Percentiles rank a stretch among this genome's conserved stretches.
Evolutionary conservation across 176 grass and related monocot genomes (phyloP).

Genomic region (Oryza brachyantha): DNA sequence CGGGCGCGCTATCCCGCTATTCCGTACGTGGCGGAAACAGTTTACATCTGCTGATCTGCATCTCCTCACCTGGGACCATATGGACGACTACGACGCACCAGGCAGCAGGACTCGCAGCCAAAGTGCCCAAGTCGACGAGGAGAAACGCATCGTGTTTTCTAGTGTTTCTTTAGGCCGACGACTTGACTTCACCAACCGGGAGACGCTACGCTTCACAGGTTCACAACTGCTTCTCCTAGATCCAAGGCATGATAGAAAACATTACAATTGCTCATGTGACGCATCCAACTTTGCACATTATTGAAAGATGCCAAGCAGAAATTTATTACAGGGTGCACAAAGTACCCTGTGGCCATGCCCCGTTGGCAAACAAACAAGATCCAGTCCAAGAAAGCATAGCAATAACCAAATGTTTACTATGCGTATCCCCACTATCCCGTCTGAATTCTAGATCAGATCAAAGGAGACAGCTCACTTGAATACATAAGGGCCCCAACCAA

Average conservation of each 20-base stretch:
- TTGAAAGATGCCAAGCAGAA: not conserved
- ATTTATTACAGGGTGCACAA: slow-evolving; percentile 14
- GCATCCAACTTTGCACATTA: not conserved
- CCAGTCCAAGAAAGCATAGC: slow-evolving; percentile 13
- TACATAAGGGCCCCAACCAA: slow-evolving; percentile 15
- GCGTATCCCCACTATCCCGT: not conserved
- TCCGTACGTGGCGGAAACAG: too few species aligned
- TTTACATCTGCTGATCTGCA: too few species aligned
- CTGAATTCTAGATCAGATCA: slow-evolving; percentile 1
- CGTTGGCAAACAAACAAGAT: not conserved
- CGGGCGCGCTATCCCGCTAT: too few species aligned
- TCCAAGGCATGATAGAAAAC: not conserved
- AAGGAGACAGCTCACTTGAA: slow-evolving; percentile 26
- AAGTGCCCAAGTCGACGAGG: not conserved
- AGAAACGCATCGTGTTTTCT: not conserved
- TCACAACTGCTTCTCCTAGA: not conserved
- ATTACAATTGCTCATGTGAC: not conserved
- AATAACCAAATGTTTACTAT: not conserved
- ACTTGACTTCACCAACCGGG: not conserved
- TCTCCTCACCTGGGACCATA: too few species aligned
- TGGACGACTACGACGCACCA: too few species aligned
- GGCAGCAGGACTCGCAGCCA: too few species aligned
- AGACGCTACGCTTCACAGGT: not conserved
- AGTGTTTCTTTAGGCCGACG: not conserved
- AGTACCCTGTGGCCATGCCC: not conserved